Evolutionary conservation across 768 basidiomycete genomes (phyloP).

Genomic region (Lactarius evosmus): DNA sequence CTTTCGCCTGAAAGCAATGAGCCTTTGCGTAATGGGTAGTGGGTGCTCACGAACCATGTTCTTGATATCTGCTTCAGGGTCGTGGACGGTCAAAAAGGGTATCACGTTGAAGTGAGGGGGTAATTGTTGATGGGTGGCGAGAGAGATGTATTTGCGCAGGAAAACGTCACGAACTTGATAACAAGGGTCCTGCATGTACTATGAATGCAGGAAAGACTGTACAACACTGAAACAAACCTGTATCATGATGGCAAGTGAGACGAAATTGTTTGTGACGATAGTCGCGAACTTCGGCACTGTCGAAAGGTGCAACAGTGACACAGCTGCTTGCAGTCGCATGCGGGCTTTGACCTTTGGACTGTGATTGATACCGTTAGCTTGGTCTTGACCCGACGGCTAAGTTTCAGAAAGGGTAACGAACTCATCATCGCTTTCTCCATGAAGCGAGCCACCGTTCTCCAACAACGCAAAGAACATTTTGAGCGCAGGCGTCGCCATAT

Average conservation of each 20-base stretch:
- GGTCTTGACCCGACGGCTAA: background rate
- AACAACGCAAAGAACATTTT: slow-evolving; percentile 74
- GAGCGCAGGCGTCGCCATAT: slow-evolving; percentile 70
- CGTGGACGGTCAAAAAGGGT: slow-evolving; percentile 85
- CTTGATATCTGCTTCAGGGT: slow-evolving; percentile 83
- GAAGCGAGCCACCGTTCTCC: slow-evolving; percentile 62
- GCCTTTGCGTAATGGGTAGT: background rate
- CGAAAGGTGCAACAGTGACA: slow-evolving; percentile 76
- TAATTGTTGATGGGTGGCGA: slow-evolving; percentile 63
- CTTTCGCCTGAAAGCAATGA: slow-evolving; percentile 13
- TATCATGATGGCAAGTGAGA: slow-evolving; percentile 64
- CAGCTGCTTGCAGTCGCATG: slow-evolving; percentile 78
- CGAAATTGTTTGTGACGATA: slow-evolving; percentile 58
- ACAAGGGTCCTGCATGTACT: slow-evolving; percentile 65
- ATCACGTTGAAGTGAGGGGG: slow-evolving; percentile 75
- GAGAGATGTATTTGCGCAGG: slow-evolving; percentile 65
- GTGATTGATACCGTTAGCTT: slow-evolving; percentile 24
- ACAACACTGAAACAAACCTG: slow-evolving; percentile 52
- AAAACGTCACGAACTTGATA: slow-evolving; percentile 82
- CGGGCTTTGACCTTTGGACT: slow-evolving; percentile 68
- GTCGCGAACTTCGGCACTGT: slow-evolving; percentile 55
- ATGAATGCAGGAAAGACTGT: background rate
- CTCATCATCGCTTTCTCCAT: slow-evolving; percentile 51
- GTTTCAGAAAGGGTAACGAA: slow-evolving; percentile 33
- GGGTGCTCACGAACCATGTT: slow-evolving; percentile 46